Evolutionary conservation across 768 basidiomycete species (phyloP), one percentile per base, ranked within the genome.

Genomic region (Amylocystis lapponica): DNA sequence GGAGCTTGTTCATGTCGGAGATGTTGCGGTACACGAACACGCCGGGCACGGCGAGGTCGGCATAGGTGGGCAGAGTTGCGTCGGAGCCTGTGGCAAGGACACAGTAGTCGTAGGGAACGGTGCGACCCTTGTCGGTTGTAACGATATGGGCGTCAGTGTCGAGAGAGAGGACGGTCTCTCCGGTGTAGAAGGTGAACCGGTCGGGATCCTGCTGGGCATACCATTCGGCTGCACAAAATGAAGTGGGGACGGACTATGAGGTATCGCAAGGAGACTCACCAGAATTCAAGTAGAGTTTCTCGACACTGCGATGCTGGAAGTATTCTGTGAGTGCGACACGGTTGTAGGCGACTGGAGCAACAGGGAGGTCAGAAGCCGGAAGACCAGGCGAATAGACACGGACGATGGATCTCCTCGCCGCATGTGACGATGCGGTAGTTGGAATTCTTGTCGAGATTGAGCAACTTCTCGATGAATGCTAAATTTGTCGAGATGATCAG

Each of bases 21-120:
- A 88, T 75, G 47, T 77, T 84, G 25, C 86, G 75, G 54, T 88
- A 88, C 0, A 83, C 81, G 46, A 85, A 86, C 2, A 82, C 63
- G 4, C 86, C 85, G 27, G 66, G 68, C 6, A 69, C 72, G 23
- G 53, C 58, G 1, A 63, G 51, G 4, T 76, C 64, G 26, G 76
- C 62, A 52, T 81, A 83, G 0, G 75, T 66, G 3, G 85, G 84
- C 13, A 86, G 66, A 2, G 70, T 70, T 1, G 83, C 81, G 19
- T 68, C 69, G 1, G 83, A 86, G 2, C 86, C 86, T 0, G 86
- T 86, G 1, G 83, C 79, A 26, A 88, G 62, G 19, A 86, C 65
- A 36, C 81, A 82, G 39, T 72, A 71, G 54, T 83, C 78, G 53
- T 84, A 86, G 37, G 55, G 46, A 49, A 78, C 59, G 22, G 57